Evolutionary conservation across 2,329 filamentous ascomycete genomes (phyloP), one percentile per base, ranked within the genome.

Genomic region (Penicillium hordei): DNA sequence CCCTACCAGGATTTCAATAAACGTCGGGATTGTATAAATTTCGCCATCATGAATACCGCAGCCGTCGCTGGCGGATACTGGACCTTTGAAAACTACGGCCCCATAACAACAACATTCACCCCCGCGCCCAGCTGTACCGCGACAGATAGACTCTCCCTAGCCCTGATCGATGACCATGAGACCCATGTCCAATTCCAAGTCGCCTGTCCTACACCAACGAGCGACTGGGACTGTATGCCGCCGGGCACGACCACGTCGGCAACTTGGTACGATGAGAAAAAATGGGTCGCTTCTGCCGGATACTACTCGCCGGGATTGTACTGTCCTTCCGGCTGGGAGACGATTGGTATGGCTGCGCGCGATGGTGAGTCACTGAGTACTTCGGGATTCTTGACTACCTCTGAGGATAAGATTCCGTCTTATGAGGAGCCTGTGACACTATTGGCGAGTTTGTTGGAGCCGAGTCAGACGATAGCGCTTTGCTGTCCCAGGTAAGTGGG

Each of bases 221-320:
- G 25, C 21, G 19, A 50, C n/a, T 48, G 34, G 27, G 48, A 52
- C 12, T 57, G 54, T 25, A 29, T 48, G 8, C 54, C 54, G 3
- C 13, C 54, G 7, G 12, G 21, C 23, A 57, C 46, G 1, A n/a
- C 40, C 4, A 45, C 54, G 2, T 25, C 46, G 25, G 40, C 29
- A 8, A 36, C 48, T 7, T 40, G 3, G 38, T 23, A n/a, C 27
- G 38, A 48, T 34, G 19, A 40, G 7, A 13, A 15, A 7, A 23
- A 48, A n/a, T 48, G 33, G 21, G 19, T 40, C 43, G 34, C 10
- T 23, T n/a, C 15, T n/a, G 48, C 23, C 9, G 27, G 29, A 33
- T 57, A 57, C 31, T 57, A 45, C 23, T 57, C 54, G 7, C 54
- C 54, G 8, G 54, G 48, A 6, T 9, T 57, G 17, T 21, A 57